Evolutionary conservation across 176 grass and related monocot species (phyloP), one percentile per base, ranked within the genome.

Genomic region (Carex kokanica): DNA sequence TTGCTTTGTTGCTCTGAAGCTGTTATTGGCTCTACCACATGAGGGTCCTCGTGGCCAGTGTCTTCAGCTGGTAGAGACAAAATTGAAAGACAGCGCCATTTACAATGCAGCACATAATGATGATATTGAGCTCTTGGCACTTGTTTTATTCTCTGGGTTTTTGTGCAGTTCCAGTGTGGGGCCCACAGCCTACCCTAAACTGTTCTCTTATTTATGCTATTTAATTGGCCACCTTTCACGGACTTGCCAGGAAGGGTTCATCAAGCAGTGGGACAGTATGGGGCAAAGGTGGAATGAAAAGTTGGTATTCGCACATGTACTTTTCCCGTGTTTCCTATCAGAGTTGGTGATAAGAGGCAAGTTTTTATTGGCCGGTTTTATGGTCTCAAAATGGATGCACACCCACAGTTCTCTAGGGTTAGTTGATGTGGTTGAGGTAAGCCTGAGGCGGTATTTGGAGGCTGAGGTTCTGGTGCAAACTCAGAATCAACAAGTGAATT

Each of bases 371-470:
- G 93, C 93, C 10, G 91, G 91, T 60, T 90, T 95, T 78, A 18
- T 95, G 71, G 78, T 98, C 68, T 93, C 89, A 0, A 91, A 68
- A 89, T 98, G 96, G 91, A 98, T 95, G 92, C 96, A 98, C 80
- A 93, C 91, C 0, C 89, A 91, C 59, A 66, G 86, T 25, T 91
- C 86, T 38, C 86, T 98, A n/a, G 89, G 89, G 16, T 67, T 98
- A 71, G 82, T 98, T 29, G 95, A 98, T 90, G 83, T 98, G 3
- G 36, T 77, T 0, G 89, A 91, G 58, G 78, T 81, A 24, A 90
- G 89, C 32, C 59, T 95, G 53, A 89, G 84, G 73, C 17, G 29
- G 43, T 98, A 89, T 78, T 87, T 95, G 83, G 80, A 95, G 85
- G 82, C 86, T 20, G 92, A 91, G 81, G 18, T 91, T 60, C 36